A percentile compares a stretch with the other conserved stretches of the same genome.
Conservation (phyloP, 257 asterid genomes). For the Solanum chiquidenum region DNA sequence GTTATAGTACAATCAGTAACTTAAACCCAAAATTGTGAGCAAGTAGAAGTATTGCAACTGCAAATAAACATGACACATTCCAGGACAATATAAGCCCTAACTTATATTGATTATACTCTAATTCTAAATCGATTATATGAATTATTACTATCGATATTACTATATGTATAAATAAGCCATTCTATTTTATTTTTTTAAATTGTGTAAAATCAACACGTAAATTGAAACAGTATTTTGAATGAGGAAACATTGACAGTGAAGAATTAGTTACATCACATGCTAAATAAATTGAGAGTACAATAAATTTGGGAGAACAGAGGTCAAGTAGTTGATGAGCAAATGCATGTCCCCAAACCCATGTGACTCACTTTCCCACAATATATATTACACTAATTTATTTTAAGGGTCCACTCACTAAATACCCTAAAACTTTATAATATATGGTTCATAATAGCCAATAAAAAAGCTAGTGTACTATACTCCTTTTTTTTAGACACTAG, state of each 20-base stretch:
- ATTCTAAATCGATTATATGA: neutral
- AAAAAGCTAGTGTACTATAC: neutral
- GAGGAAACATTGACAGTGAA: neutral
- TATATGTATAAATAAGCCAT: too few relatives aligned
- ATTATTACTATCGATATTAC: neutral
- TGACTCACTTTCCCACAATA: conserved; percentile 21
- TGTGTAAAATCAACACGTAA: too few relatives aligned
- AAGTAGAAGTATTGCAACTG: neutral
- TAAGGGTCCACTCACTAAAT: conserved; percentile 17
- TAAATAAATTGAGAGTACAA: conserved; percentile 1
- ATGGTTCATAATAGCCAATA: conserved; percentile 1
- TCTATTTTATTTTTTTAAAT: too few relatives aligned
- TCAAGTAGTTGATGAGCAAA: conserved; percentile 26
- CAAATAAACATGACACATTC: neutral
- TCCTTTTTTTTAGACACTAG: neutral
- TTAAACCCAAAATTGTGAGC: neutral
- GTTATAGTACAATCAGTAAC: neutral
- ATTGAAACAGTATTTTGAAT: neutral
- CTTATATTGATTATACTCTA: neutral
- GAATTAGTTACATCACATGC: neutral
- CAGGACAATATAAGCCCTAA: neutral
- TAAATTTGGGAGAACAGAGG: conserved; percentile 20
- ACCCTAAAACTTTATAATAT: neutral
- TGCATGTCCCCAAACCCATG: conserved; percentile 45
- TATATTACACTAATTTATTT: neutral